Evolutionary conservation across 345 rosid species (phyloP).

Genomic region (Arabidopsis arenosa): DNA sequence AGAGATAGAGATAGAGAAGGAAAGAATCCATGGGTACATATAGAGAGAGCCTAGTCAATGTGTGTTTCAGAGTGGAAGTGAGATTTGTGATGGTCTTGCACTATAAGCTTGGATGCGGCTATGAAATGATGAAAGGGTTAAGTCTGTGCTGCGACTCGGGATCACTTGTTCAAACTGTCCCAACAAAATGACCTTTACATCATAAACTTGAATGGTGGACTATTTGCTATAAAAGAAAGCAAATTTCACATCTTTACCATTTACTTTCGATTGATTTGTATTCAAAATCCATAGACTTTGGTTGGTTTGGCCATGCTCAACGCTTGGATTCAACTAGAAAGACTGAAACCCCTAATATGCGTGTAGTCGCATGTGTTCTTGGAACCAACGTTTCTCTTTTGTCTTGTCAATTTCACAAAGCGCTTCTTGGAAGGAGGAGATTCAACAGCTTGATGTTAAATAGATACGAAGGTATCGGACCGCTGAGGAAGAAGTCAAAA

Average conservation of each 20-base stretch:
- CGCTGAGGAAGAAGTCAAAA: slow-evolving; percentile 54
- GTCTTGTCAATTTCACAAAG: slow-evolving; percentile 55
- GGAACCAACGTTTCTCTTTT: neutral
- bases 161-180: neutral
- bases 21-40: neutral
- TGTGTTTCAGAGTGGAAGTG: slow-evolving; percentile 1
- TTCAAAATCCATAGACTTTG: neutral
- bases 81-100: neutral
- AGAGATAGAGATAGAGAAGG: neutral
- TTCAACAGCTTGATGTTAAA: slow-evolving; percentile 71
- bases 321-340: neutral
- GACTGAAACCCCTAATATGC: neutral
- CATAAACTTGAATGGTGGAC: neutral
- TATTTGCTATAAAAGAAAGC: neutral
- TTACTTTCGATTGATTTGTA: neutral
- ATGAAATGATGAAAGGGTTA: neutral
- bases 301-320: neutral
- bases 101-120: neutral
- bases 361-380: neutral
- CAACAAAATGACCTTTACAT: neutral
- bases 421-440: slow-evolving; percentile 63
- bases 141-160: neutral
- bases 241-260: neutral
- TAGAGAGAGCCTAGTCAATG: neutral
- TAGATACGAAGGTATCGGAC: slow-evolving; percentile 57